Base-by-base conservation (phyloP, 1,284 basidiomycete species). In the Vanrija humicola region DNA sequence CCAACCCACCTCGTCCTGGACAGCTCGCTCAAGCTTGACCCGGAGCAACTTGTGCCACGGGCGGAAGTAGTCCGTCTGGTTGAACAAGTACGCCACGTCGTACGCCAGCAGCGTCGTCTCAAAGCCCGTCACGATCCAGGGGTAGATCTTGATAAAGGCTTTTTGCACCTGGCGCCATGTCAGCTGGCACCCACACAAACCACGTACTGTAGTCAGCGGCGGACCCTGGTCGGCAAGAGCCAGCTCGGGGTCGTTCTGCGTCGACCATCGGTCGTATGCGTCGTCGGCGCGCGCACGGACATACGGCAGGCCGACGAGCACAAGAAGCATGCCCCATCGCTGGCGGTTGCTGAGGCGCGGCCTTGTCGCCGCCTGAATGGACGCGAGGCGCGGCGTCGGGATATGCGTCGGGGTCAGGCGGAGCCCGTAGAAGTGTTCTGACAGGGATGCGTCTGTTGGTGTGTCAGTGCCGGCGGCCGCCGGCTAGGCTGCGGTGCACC, bases 21-120 rank as follows among this genome's bases (percentile, higher is more conserved):
- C 59, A 29, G 56, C 46, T 10, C 75, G 56, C 34, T 65, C 53
- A 14, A 74, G 59, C 42, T 92, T 88, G 15, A 96, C 81, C 7
- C 89, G 86, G 58, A 94, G 83, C 84, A 87, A 87, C 28, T 81
- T 79, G 56, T 93, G 76, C 94, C 94, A 98, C 12, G 95, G 95
- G 61, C 94, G 83, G 78, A 95, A 95, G 72, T 86, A 88, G 1
- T 87, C 83, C 12, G 88, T 92, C 69, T 82, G 83, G 63, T 91
- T 89, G 70, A 97, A 98, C 23, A 98, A 80, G 76, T 98, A 98
- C 8, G 86, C 84, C 34, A 98, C 77, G 73, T 96, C 96, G 80
- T 86, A 89, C 38, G 83, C 77, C 16, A 98, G 81, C 56, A 96
- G 78, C 83, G 88, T 89, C 19, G 86, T 64, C 73, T 98, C 94